Base-by-base conservation (phyloP, 371 early-diverging fungal genomes). In the Parasitella parasitica region DNA sequence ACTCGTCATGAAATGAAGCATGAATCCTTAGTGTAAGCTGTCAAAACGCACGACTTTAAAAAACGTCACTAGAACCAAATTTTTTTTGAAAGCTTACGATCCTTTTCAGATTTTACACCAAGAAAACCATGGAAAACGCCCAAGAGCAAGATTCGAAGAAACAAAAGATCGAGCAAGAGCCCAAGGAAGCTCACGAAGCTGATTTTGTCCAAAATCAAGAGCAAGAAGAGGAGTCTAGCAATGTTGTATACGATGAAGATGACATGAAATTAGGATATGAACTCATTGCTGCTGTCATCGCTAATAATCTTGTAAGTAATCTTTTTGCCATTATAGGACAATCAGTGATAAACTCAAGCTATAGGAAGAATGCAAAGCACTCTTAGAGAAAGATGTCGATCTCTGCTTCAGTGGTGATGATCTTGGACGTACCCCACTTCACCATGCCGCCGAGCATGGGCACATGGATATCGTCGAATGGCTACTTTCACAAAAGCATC, bases 401-500 rank as follows among this genome's bases (percentile, higher is more conserved):
- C 57, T 81, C 30, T 76, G 79, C 48, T 75, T 81, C 38, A 75
- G 70, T 48, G 73, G 73, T 7, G 59, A 70, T 48, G 77, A 71
- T 4, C 50, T 59, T n/a, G 82, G 82, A 7, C 72, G 79, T 16
- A 78, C 82, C 6, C 77, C 82, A 24, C 73, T 81, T 27, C 82
- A 81, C 32, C 61, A 73, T 55, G 82, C 82, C 11, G 72, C 82
- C 13, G 77, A 81, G 51, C 61, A 72, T 46, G 82, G 82, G 6
- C 69, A 75, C 49, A 37, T 70, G 26, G 85, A 81, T 6, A 80
- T 90, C 0, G 82, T 91, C 18, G 79, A 83, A 59, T 76, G 78
- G 74, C 63, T 85, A 11, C 58, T 87, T 26, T 67, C 73, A 12
- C 78, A 85, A 70, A 74, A 85, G 15, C 88, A 87, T 57, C 86